Percentiles rank a stretch among this genome's conserved stretches.
Evolutionary conservation across 2,329 filamentous ascomycete genomes (phyloP).

Genomic region (Penicillium nordicum): DNA sequence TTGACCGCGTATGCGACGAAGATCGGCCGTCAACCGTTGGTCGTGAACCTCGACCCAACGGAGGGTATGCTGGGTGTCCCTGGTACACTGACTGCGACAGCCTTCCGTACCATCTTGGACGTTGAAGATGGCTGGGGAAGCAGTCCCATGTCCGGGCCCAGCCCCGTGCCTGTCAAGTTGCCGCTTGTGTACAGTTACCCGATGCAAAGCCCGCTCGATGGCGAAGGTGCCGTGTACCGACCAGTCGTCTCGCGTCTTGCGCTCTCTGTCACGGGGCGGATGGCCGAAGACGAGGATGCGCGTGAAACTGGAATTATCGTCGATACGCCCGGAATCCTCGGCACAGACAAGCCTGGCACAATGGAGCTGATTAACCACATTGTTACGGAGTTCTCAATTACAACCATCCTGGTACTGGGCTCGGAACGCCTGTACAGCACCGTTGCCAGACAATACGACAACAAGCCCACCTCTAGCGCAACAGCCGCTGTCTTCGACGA

Average conservation of each 20-base stretch:
- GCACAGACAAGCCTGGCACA: constrained; percentile 59
- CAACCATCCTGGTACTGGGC: constrained; percentile 76
- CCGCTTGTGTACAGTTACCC: constrained; percentile 91
- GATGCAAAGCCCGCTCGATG: constrained; percentile 62
- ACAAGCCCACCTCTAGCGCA: constrained; percentile 45
- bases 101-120: constrained; percentile 83
- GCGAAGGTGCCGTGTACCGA: constrained; percentile 69
- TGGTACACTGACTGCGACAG: constrained; percentile 79
- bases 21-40: constrained; percentile 68
- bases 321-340: constrained; percentile 72
- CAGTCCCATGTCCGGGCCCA: constrained; percentile 86
- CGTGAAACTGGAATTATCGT: constrained; percentile 76
- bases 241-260: constrained; percentile 73
- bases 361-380: constrained; percentile 81
- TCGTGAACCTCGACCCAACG: constrained; percentile 78
- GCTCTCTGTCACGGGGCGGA: constrained; percentile 69
- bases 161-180: constrained; percentile 81
- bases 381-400: constrained; percentile 68
- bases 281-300: constrained; percentile 71
- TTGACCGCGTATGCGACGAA: constrained; percentile 77
- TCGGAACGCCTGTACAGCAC: constrained; percentile 73
- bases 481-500: constrained; percentile 56
- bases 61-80: constrained; percentile 76
- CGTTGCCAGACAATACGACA: constrained; percentile 65
- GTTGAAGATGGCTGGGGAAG: constrained; percentile 85